Base-by-base conservation (phyloP, 1,139 yeast species). In the Candida glucosophila region DNA sequence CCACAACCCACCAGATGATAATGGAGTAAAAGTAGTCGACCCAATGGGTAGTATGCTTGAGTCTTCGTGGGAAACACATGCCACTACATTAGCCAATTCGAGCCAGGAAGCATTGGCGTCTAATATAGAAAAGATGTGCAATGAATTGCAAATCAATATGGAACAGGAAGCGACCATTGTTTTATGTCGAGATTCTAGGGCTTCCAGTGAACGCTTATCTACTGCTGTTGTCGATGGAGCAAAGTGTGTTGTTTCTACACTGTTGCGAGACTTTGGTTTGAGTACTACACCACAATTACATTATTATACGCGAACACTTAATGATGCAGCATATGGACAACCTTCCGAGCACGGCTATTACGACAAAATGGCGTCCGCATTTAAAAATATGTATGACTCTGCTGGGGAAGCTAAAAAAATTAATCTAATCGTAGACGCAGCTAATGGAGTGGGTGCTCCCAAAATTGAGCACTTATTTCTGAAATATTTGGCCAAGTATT, bases 371-470 rank as follows among this genome's bases (percentile, higher is more conserved):
- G 56, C 78, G 3, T 25, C 28, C 2, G 45, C 67, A 0, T 58
- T 64, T 38, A 54, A 55, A 31, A 36, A 41, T 4, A 55, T 68
- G 30, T 49, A 46, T 15, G 33, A 37, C 10, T 24, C 43, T 7
- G 39, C 56, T 3, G 49, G 50, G 5, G 31, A 29, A 19, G 20
- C 24, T 2, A 40, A 50, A 20, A 58, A 62, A 29, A 50, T 67
- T 22, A 58, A 55, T 26, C 63, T 83, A 37, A 69, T 77, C 4
- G 72, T 88, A 19, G 97, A 88, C 54, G 74, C 85, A 20, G 98
- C 98, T 6, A 90, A 90, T 47, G 99, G 99, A 10, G 83, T 90
- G 22, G 99, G 98, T 10, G 95, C 90, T 1, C 83, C 86, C 12
- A 81, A 82, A 47, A 61, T 78, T 16, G 43, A 53, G 15, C 64